Evolutionary conservation across 208 protist genomes (phyloP), one percentile per base, ranked within the genome.

Genomic region (Ichthyophonus hoferi): DNA sequence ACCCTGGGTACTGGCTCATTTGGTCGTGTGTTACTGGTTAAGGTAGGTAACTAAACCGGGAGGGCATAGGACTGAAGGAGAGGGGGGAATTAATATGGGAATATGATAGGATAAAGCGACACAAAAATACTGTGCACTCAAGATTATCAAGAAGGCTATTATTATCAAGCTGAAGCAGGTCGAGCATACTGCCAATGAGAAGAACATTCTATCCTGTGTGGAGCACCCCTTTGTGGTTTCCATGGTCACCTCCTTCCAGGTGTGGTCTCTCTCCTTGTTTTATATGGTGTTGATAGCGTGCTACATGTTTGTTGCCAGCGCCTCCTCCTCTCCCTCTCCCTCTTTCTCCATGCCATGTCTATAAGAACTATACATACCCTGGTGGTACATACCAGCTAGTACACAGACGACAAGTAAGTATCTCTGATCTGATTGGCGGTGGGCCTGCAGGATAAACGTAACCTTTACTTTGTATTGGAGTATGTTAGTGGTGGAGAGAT

Each of bases 401-500:
- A n/a, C n/a, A n/a, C n/a, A n/a, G n/a, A n/a, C n/a, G n/a, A n/a
- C n/a, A n/a, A n/a, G n/a, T n/a, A n/a, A n/a, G n/a, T n/a, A n/a
- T n/a, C n/a, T n/a, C n/a, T n/a, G n/a, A n/a, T 67, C 14, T 67
- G 50, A n/a, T 67, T 67, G 50, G 50, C 14, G 50, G 50, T 7
- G 50, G 50, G 50, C 24, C 40, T 95, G 7, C 84, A 91, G 89
- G 84, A 88, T 67, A 86, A 94, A 77, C 82, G 91, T 33, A 91
- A 92, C 81, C 92, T 97, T 3, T 97, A 96, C 90, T 90, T 97
- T 37, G 40, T 96, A 1, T 78, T 96, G 58, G 96, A 97, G 85
- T 96, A 95, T 82, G 93, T 96, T 2, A 90, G 91, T 40, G 96
- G 95, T 12, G 96, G 96, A 31, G 96, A 97, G 78, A 50, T 97